Conservation (phyloP, 2,329 filamentous ascomycete genomes). For the Colletotrichum costaricense region DNA sequence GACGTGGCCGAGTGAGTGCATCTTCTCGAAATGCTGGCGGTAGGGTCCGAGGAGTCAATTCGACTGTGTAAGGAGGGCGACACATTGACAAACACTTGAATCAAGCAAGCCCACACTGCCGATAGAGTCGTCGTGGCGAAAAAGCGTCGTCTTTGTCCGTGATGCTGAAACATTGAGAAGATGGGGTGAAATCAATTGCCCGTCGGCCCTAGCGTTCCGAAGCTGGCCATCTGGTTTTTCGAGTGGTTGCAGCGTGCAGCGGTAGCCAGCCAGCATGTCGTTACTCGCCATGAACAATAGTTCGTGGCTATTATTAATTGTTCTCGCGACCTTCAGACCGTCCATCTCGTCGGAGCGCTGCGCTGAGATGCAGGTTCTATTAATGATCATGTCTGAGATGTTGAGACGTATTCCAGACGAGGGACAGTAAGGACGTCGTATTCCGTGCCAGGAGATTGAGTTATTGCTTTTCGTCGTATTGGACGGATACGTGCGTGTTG, state of each 20-base stretch:
- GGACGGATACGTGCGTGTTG: neutral
- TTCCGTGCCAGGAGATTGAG: neutral
- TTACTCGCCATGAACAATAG: constrained; percentile 8
- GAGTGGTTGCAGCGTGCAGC: constrained; percentile 23
- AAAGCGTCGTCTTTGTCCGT: constrained; percentile 34
- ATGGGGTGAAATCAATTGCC: constrained; percentile 32
- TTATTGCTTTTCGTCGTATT: constrained; percentile 17
- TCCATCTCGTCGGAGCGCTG: neutral
- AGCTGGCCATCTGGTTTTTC: constrained; percentile 18
- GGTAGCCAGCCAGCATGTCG: neutral
- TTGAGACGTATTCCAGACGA: neutral
- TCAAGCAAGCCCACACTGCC: constrained; percentile 8
- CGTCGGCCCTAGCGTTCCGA: constrained; percentile 21
- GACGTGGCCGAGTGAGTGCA: neutral
- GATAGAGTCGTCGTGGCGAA: constrained; percentile 25
- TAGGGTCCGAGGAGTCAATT: constrained; percentile 8
- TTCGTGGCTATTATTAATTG: constrained; percentile 1
- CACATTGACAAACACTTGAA: constrained; percentile 23
- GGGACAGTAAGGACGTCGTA: constrained; percentile 2
- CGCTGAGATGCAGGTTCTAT: constrained; percentile 9
- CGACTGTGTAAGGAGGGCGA: constrained; percentile 1
- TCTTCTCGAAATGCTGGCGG: constrained; percentile 8
- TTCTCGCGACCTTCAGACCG: constrained; percentile 9
- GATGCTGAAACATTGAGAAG: constrained; percentile 32
- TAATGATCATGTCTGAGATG: constrained; percentile 18